Evolutionary conservation across 208 protist species (phyloP), one percentile per base, ranked within the genome.

Genomic region (Crithidia thermophila): DNA sequence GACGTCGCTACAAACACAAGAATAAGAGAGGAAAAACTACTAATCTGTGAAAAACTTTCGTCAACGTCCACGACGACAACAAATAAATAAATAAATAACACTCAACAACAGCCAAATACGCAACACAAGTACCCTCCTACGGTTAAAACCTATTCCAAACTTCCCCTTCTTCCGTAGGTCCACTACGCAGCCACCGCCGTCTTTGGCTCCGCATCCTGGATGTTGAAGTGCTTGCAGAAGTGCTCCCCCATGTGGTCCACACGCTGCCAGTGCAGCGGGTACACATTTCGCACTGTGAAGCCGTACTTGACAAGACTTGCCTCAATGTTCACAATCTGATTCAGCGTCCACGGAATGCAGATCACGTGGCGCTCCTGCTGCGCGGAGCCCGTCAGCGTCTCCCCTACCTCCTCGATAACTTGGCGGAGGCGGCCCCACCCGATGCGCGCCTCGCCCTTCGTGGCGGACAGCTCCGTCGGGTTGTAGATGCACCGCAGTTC

Each of bases 301-400:
- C 91, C 91, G 51, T 87, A 86, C 76, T 93, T 93, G 10, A 96
- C 45, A 0, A 96, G 68, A 50, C 88, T 94, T 11, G 88, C 88
- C 85, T 96, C 85, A 3, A 96, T 53, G 58, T 94, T 96, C n/a
- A 92, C 83, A 14, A 93, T 82, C 34, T 96, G 91, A 30, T 94
- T 68, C 37, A 94, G 75, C 30, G 91, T 96, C 89, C 91, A 96
- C 11, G 91, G 91, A 7, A 96, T 18, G 30, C 82, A 88, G 33
- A 96, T 59, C 42, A 94, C 73, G 52, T 85, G 77, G 34, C 60
- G 70, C 37, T 72, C 63, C 27, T 53, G 34, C 27, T 45, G 43
- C 9, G 50, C 6, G 20, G 27, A 31, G 31, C 49, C 33, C 18
- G 25, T 37, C 58, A 20, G 33, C 27, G 62, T 25, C 53, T 58